Evolutionary conservation across 23 red algal species (phyloP).

Genomic region (Pyropia yezoensis): DNA sequence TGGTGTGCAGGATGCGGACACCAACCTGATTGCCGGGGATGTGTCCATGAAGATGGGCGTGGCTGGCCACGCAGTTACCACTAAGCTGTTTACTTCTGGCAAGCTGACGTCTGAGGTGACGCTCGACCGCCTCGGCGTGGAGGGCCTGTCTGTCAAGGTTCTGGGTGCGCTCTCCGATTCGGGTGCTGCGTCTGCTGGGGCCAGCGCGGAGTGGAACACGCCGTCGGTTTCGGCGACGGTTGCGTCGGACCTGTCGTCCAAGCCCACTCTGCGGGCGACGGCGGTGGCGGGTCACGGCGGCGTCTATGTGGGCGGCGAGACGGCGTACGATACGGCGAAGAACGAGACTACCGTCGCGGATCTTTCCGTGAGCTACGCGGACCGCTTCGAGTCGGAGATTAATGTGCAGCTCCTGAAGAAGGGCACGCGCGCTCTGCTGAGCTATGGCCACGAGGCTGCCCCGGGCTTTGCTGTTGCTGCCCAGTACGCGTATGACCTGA

Average conservation of each 20-base stretch:
- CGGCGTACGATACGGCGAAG: constrained; percentile 35
- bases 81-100: constrained; percentile 64
- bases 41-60: constrained; percentile 51
- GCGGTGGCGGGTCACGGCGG: constrained; percentile 49
- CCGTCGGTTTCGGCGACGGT: constrained; percentile 34
- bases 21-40: constrained; percentile 41
- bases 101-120: constrained; percentile 53
- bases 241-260: constrained; percentile 30
- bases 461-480: constrained; percentile 71
- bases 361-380: constrained; percentile 45
- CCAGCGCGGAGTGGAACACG: constrained; percentile 48
- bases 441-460: constrained; percentile 50
- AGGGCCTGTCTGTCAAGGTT: constrained; percentile 53
- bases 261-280: constrained; percentile 19
- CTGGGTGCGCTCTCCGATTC: constrained; percentile 22
- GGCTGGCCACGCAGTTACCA: constrained; percentile 49
- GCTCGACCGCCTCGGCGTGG: constrained; percentile 60
- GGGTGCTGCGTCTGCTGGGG: constrained; percentile 19
- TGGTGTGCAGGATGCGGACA: constrained; percentile 16
- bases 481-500: constrained; percentile 44
- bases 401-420: constrained; percentile 40
- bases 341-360: constrained; percentile 40
- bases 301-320: constrained; percentile 46
- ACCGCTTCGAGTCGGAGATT: constrained; percentile 60
- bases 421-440: constrained; percentile 45